Percentiles rank a stretch among this genome's conserved stretches.
phyloP scores from a whole-genome alignment of 768 basidiomycete species.

The Chiua virens region DNA sequence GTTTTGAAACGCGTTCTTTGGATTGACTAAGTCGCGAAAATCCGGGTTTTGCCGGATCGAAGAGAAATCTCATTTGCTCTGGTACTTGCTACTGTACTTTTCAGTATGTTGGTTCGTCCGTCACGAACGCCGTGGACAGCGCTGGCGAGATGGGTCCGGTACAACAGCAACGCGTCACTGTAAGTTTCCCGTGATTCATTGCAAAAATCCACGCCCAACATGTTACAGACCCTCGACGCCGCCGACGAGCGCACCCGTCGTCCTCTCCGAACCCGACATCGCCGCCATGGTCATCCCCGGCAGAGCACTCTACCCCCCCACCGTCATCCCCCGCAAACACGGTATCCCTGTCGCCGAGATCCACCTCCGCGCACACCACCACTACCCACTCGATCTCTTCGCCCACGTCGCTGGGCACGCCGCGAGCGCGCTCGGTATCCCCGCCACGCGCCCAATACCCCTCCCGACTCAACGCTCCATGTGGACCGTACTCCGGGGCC shows the following conservation, averaged over 20 bases:
- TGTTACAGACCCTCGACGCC: neutral
- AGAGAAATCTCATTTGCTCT: neutral
- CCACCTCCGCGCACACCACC: conserved; percentile 79
- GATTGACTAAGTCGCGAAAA: neutral
- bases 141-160: conserved; percentile 24
- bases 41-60: conserved; percentile 20
- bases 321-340: conserved; percentile 61
- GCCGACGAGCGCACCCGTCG: conserved; percentile 2
- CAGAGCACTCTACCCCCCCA: conserved; percentile 54
- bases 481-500: conserved; percentile 83
- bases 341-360: conserved; percentile 76
- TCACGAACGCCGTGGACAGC: conserved; percentile 16
- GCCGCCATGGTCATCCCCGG: conserved; percentile 64
- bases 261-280: conserved; percentile 38
- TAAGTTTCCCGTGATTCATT: conserved; percentile 8
- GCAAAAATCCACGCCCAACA: neutral
- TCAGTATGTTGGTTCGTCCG: conserved; percentile 32
- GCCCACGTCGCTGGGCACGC: conserved; percentile 83
- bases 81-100: neutral
- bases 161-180: conserved; percentile 7
- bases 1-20: neutral
- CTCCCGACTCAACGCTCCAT: conserved; percentile 76
- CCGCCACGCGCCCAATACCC: conserved; percentile 58
- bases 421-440: conserved; percentile 82
- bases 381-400: conserved; percentile 69